Base-by-base conservation (phyloP, 257 asterid genomes). In the Galeopsis tetrahit region DNA sequence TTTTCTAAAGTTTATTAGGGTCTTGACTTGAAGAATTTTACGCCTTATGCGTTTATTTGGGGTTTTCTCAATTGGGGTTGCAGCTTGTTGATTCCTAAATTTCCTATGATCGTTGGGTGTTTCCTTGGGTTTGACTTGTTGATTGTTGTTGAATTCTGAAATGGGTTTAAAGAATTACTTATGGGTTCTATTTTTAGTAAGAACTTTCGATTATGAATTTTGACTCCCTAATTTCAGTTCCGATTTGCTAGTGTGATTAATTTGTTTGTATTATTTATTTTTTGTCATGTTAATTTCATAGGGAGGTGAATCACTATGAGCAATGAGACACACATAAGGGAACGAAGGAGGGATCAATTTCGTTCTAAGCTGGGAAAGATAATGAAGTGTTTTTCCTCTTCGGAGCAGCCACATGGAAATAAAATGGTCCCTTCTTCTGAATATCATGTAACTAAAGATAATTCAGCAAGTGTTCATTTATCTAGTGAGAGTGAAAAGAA, bases 341-440 rank as follows among this genome's bases (percentile, higher is more conserved):
- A 71, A 77, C 61, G 64, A 62, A n/a, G 75, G 70, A 80, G 72
- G 67, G 68, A 53, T 48, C 71, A 32, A 32, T 14, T 7, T 51
- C 63, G 77, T 66, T 74, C 71, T 63, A 82, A 81, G 73, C 80
- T 89, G 58, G 70, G 71, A 65, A 86, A 82, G 74, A 85, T 82
- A 73, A 87, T 88, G 95, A 87, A 84, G 73, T 85, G 96, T 70
- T 74, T 91, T 51, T 82, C 92, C 82, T 83, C 92, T 1, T 88
- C 89, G 49, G 91, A 87, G 72, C 90, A 84, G 49, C 69, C 63
- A 40, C 78, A 51, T 40, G 75, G 71, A 38, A 82, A 72, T 70
- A 89, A 85, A 74, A 85, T 85, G 88, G 74, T 76, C 71, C 77
- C 86, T 75, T 81, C 88, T 32, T 82, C 88, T 52, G 86, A 84